Conservation (phyloP, 306 rosid genomes). For the Acacia confusa region DNA sequence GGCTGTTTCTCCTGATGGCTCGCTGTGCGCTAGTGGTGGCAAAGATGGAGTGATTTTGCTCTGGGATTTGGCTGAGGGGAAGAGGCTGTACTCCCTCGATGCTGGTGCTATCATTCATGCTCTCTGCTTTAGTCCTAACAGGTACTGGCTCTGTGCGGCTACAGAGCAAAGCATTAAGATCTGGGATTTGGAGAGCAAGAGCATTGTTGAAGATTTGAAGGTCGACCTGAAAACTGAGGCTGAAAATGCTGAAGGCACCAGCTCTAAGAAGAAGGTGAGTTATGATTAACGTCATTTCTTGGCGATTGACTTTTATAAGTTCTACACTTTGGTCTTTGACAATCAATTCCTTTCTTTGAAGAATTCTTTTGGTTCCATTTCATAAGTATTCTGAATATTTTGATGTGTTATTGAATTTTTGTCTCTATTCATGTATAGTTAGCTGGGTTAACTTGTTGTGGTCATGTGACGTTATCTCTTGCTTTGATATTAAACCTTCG, state of each 20-base stretch:
- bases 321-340: background rate
- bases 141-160: slow-evolving; percentile 88
- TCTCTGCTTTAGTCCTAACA: slow-evolving; percentile 76
- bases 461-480: background rate
- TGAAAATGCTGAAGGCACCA: slow-evolving; percentile 56
- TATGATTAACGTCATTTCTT: background rate
- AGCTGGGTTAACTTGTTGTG: background rate
- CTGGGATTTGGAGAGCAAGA: slow-evolving; percentile 88
- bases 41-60: slow-evolving; percentile 76
- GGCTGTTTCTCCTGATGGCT: slow-evolving; percentile 79
- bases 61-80: slow-evolving; percentile 86
- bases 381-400: background rate
- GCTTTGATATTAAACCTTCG: background rate
- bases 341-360: no score
- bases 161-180: slow-evolving; percentile 82
- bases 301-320: no score
- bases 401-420: background rate
- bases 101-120: slow-evolving; percentile 66
- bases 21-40: slow-evolving; percentile 80
- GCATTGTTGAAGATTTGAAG: slow-evolving; percentile 74
- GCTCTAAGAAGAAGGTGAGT: slow-evolving; percentile 64
- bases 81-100: slow-evolving; percentile 65
- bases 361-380: background rate
- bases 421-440: background rate
- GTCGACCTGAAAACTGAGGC: slow-evolving; percentile 75